Percentiles rank a stretch among this genome's conserved stretches.
Evolutionary conservation across 257 asterid species (phyloP).

Genomic region (Galeopsis tetrahit): DNA sequence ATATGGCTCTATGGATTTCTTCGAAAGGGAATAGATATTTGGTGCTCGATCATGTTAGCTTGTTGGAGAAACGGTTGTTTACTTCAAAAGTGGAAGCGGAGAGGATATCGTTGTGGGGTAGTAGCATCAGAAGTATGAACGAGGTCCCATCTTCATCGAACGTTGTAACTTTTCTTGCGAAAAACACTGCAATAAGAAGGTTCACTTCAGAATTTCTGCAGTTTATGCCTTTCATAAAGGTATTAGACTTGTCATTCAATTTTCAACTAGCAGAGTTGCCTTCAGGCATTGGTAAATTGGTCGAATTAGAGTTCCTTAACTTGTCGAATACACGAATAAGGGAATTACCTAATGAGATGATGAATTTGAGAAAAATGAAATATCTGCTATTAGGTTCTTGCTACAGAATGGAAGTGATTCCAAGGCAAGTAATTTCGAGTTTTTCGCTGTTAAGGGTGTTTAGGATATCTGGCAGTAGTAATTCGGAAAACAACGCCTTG

Average conservation of each 20-base stretch:
- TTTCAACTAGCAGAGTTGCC: conserved; percentile 35
- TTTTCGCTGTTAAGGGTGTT: conserved; percentile 34
- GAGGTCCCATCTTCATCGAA: conserved; percentile 17
- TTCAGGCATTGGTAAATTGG: conserved; percentile 32
- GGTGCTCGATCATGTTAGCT: conserved; percentile 29
- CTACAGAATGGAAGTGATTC: conserved; percentile 34
- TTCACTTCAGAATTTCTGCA: conserved; percentile 29
- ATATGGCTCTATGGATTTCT: conserved; percentile 37
- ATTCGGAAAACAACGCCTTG: conserved; percentile 13
- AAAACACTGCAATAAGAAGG: conserved; percentile 30
- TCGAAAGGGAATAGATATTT: conserved; percentile 4
- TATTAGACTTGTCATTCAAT: conserved; percentile 35
- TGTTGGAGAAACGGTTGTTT: conserved; percentile 1
- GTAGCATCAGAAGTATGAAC: conserved; percentile 25
- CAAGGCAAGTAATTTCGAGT: conserved; percentile 28
- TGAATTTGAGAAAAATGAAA: conserved; percentile 36
- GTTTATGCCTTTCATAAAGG: conserved; percentile 25
- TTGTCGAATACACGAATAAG: conserved; percentile 36
- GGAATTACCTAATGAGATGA: conserved; percentile 33
- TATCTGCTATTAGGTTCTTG: conserved; percentile 31
- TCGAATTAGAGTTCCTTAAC: conserved; percentile 28
- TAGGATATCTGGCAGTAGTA: conserved; percentile 29
- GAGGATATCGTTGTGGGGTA: conserved; percentile 37
- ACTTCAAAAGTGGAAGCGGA: conserved; percentile 29
- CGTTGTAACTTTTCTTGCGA: conserved; percentile 28